Evolutionary conservation across 805 yeast genomes (phyloP).

Genomic region (Hanseniaspora meyeri): DNA sequence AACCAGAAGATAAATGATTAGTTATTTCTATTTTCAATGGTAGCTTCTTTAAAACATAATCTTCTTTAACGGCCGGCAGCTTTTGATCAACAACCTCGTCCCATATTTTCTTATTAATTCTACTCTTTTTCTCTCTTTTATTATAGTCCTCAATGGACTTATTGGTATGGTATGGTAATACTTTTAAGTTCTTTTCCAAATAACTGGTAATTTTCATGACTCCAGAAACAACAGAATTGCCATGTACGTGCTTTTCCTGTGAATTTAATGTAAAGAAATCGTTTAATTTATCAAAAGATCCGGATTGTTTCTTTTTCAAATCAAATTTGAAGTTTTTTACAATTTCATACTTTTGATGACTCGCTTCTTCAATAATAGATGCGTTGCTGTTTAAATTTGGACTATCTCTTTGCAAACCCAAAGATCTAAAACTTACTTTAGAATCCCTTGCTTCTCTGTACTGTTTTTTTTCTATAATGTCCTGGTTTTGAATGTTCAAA

Average conservation of each 20-base stretch:
- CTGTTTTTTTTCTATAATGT: slow-evolving; percentile 7
- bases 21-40: background rate
- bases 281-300: slow-evolving; percentile 3
- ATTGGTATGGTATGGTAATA: slow-evolving; percentile 2
- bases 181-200: background rate
- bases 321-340: background rate
- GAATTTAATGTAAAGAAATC: background rate
- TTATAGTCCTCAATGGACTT: background rate
- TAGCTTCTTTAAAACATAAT: background rate
- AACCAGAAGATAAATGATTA: background rate
- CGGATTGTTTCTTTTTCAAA: background rate
- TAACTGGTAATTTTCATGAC: background rate
- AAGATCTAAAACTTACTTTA: background rate
- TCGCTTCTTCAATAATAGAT: background rate
- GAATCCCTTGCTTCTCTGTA: background rate
- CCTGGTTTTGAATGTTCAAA: background rate
- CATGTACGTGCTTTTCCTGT: background rate
- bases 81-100: background rate
- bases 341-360: background rate
- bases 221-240: background rate
- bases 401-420: background rate
- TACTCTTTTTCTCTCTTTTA: background rate
- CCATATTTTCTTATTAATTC: background rate
- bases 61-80: background rate
- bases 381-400: background rate